Conservation (phyloP, 2,329 filamentous ascomycete genomes). For the Aspergillus bombycis region DNA sequence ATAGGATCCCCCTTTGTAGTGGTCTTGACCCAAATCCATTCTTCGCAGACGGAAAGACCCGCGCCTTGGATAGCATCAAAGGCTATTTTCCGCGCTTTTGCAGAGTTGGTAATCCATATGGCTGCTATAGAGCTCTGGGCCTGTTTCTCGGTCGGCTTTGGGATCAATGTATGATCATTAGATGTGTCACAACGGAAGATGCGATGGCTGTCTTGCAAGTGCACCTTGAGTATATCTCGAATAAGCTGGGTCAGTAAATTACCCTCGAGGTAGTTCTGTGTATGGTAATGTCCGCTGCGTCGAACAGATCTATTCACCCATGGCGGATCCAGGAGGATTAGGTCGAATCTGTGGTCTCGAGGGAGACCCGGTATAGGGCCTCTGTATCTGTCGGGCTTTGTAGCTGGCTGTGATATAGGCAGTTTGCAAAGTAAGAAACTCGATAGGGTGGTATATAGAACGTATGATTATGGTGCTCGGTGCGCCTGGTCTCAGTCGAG, state of each 20-base stretch:
- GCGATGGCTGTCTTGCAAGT: constrained; percentile 36
- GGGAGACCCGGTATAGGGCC: constrained; percentile 32
- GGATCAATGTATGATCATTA: neutral
- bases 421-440: constrained; percentile 50
- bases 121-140: constrained; percentile 46
- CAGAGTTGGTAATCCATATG: constrained; percentile 66
- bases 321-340: constrained; percentile 65
- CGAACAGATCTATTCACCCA: constrained; percentile 66
- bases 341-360: constrained; percentile 52
- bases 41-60: constrained; percentile 57
- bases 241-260: constrained; percentile 38
- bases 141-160: neutral
- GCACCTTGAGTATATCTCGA: constrained; percentile 47
- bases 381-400: neutral
- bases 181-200: neutral
- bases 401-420: constrained; percentile 24
- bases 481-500: neutral
- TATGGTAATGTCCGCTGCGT: constrained; percentile 53
- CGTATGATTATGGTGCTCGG: constrained; percentile 14
- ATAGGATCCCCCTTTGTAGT: constrained; percentile 58
- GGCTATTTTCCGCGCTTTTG: constrained; percentile 51
- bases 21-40: constrained; percentile 68
- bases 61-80: constrained; percentile 47
- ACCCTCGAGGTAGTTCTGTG: constrained; percentile 33
- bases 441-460: constrained; percentile 54